Base-by-base conservation (phyloP, 2,329 filamentous ascomycete species). In the Sporothrix brunneoviolacea region DNA sequence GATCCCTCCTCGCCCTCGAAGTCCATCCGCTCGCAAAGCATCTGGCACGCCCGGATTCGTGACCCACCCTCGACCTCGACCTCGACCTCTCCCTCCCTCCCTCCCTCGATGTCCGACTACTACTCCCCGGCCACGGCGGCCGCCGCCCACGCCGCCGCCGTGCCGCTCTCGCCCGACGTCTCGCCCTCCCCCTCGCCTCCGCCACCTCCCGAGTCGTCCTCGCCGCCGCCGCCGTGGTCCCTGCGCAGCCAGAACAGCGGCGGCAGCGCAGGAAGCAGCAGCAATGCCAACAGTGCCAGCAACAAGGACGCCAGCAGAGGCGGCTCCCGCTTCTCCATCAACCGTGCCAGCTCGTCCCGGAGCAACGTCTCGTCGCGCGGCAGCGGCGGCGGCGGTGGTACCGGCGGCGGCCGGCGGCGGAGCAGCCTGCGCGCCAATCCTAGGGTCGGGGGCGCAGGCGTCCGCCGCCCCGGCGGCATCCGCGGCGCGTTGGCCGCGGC, bases 241-340 rank as follows among this genome's bases (percentile, higher is more conserved):
- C n/a, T n/a, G 16, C 30, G 15, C 24, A 28, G 24, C 24, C 10
- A 10, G 24, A 10, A 28, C 24, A 28, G 24, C 24, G 10, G 6
- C 24, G 10, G 24, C 24, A 28, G 6, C 24, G 24, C 24, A 28
- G 24, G 6, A 28, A 28, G 24, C 24, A 28, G 24, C 24, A 28
- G 24, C 24, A 28, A 28, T 5, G 24, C 24, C 24, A 28, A 5
- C 24, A 28, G 24, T 28, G 24, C 24, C 24, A 18, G 42, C 39
- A 33, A 7, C 30, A 28, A 44, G 28, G 28, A 35, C 18, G 30
- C 21, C 36, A 40, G 41, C 32, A 30, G 27, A 5, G 24, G 37
- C 27, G 49, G 40, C 12, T 50, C 49, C 3, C 48, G 37, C 22
- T 52, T 52, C 27, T 52, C 49, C 18, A 24, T 52, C 18, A 50